Conservation (phyloP, 805 yeast species). For the Nakazawaea pomicola region DNA sequence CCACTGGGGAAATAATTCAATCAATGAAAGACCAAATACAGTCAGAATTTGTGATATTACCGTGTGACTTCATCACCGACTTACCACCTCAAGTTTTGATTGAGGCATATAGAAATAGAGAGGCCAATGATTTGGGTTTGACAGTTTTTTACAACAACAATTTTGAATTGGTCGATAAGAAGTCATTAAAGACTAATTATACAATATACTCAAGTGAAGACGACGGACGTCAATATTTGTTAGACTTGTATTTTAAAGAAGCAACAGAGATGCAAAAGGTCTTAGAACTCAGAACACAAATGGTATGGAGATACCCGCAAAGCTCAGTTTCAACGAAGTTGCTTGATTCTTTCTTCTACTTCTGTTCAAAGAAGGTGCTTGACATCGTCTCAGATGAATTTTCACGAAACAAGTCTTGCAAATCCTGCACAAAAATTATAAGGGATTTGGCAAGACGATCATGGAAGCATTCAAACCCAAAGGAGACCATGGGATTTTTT, state of each 20-base stretch:
- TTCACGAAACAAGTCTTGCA: conserved; percentile 24
- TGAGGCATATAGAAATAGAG: conserved; percentile 75
- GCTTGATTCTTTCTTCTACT: conserved; percentile 68
- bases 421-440: conserved; percentile 61
- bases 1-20: conserved; percentile 61
- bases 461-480: conserved; percentile 68
- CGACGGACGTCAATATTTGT: conserved; percentile 41
- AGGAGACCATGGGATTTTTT: conserved; percentile 64
- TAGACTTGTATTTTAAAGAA: conserved; percentile 69
- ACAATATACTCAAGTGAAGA: conserved; percentile 54
- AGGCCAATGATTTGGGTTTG: conserved; percentile 64
- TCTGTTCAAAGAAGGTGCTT: conserved; percentile 51
- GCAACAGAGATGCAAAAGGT: conserved; percentile 68
- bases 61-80: conserved; percentile 92
- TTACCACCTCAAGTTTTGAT: conserved; percentile 85
- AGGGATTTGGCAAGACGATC: conserved; percentile 88
- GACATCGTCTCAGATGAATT: conserved; percentile 38
- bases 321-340: conserved; percentile 71
- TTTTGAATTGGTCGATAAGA: conserved; percentile 75
- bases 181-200: conserved; percentile 61
- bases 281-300: conserved; percentile 73
- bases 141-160: conserved; percentile 71
- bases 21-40: conserved; percentile 37
- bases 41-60: conserved; percentile 71
- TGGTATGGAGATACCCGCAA: conserved; percentile 86